These are phyloP conservation scores for Exserohilum turcica DNA, from an alignment of 2,329 filamentous ascomycete genomes.

Conservation along the genomic window DNA sequence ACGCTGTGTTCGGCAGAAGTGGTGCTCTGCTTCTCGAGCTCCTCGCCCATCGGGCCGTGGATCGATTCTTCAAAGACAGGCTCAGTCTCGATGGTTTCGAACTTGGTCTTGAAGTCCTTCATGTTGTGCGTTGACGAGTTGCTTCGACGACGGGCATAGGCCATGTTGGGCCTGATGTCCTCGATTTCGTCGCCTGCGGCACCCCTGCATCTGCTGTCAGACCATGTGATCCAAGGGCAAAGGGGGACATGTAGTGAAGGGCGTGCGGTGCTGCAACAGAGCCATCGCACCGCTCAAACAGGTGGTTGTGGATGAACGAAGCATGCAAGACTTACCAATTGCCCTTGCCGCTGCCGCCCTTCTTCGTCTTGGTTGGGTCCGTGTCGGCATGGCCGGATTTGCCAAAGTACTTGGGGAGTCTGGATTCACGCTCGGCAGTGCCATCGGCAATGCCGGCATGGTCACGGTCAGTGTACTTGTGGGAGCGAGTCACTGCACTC, in stretches of 20 bases:
- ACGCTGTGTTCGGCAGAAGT: slow-evolving; percentile 61
- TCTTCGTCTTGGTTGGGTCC: slow-evolving; percentile 94
- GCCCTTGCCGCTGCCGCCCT: slow-evolving; percentile 88
- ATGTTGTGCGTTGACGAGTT: slow-evolving; percentile 80
- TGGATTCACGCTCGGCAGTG: slow-evolving; percentile 69
- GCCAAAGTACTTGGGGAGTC: slow-evolving; percentile 89
- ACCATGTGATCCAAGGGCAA: not conserved
- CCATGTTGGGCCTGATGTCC: slow-evolving; percentile 81
- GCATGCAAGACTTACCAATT: slow-evolving; percentile 74
- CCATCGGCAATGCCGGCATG: slow-evolving; percentile 80
- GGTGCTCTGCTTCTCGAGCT: slow-evolving; percentile 61
- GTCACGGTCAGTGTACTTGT: slow-evolving; percentile 94
- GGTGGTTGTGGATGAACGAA: not conserved
- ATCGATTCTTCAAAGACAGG: slow-evolving; percentile 89
- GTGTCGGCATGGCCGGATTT: slow-evolving; percentile 80
- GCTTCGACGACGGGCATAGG: slow-evolving; percentile 86
- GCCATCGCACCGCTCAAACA: not conserved
- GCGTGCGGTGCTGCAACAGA: not conserved
- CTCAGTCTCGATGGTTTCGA: slow-evolving; percentile 86
- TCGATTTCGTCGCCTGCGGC: slow-evolving; percentile 80
- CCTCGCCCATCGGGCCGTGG: slow-evolving; percentile 68
- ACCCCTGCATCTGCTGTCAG: slow-evolving; percentile 66
- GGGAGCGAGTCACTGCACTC: slow-evolving; percentile 86
- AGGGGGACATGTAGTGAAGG: not conserved
- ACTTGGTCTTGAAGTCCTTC: slow-evolving; percentile 92